Conservation (phyloP, 257 asterid species). For the Jasminum sambac region DNA sequence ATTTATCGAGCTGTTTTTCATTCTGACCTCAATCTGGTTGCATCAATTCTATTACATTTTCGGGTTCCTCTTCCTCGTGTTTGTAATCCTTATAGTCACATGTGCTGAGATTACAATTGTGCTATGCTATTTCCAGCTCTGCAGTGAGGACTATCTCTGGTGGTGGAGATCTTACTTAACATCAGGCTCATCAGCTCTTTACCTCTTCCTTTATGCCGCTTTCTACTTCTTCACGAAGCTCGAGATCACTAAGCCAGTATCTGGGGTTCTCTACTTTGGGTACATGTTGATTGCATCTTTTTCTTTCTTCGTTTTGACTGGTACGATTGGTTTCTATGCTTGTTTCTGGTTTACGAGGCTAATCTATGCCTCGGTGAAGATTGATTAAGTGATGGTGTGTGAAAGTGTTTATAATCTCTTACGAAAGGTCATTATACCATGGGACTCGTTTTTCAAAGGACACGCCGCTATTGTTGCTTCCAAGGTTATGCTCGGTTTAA, state of each 20-base stretch:
- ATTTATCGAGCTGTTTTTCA: constrained; percentile 12
- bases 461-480: not conserved
- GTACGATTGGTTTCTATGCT: constrained; percentile 46
- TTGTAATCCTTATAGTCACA: constrained; percentile 25
- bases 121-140: constrained; percentile 80
- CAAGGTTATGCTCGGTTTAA: not conserved
- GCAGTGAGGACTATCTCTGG: constrained; percentile 11
- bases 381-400: not conserved
- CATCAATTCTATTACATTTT: constrained; percentile 28
- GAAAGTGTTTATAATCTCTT: not conserved
- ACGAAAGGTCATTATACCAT: not conserved
- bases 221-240: constrained; percentile 9
- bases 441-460: not conserved
- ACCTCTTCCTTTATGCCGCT: constrained; percentile 65
- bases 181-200: constrained; percentile 7
- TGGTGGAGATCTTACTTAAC: constrained; percentile 9
- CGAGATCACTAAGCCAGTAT: constrained; percentile 4
- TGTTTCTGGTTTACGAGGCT: constrained; percentile 26
- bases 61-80: constrained; percentile 26
- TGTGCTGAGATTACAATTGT: constrained; percentile 17
- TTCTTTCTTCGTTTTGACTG: constrained; percentile 50
- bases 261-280: constrained; percentile 1
- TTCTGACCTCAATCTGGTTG: constrained; percentile 24
- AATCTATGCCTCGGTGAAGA: constrained; percentile 14
- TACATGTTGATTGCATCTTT: constrained; percentile 1